Conservation (phyloP, 2,329 filamentous ascomycete genomes). For the Hortaea werneckii region DNA sequence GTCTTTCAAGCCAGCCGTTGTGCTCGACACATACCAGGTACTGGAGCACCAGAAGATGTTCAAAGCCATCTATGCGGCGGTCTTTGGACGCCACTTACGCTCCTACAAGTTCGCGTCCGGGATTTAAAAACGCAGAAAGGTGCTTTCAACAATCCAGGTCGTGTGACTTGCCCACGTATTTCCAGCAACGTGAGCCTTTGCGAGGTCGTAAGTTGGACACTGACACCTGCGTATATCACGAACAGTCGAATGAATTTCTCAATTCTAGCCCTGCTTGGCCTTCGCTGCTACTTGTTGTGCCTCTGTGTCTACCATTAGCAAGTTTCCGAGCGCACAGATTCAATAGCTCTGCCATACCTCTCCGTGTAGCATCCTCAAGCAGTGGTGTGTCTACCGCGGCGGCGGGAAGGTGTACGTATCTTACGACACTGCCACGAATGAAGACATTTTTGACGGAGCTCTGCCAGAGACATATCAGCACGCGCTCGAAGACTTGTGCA, state of each 20-base stretch:
- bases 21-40: too few species aligned
- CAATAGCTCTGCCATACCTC: conserved; percentile 46
- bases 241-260: neutral
- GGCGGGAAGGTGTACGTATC: conserved; percentile 81
- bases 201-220: neutral
- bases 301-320: conserved; percentile 1
- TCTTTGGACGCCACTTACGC: too few species aligned
- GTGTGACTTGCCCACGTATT: too few species aligned
- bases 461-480: conserved; percentile 25
- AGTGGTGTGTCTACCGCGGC: conserved; percentile 74
- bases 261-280: conserved; percentile 19
- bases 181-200: too few species aligned
- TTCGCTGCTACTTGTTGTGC: conserved; percentile 19
- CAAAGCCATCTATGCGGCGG: too few species aligned
- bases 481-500: neutral
- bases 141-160: too few species aligned
- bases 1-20: too few species aligned
- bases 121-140: too few species aligned
- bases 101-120: too few species aligned
- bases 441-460: conserved; percentile 91
- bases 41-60: too few species aligned
- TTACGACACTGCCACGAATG: conserved; percentile 82
- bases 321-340: conserved; percentile 1
- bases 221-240: neutral
- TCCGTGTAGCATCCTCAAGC: conserved; percentile 80